These are phyloP conservation scores for Centrapalus pauciflorus DNA, from an alignment of 129 eudicot species.

Conservation along the genomic window DNA sequence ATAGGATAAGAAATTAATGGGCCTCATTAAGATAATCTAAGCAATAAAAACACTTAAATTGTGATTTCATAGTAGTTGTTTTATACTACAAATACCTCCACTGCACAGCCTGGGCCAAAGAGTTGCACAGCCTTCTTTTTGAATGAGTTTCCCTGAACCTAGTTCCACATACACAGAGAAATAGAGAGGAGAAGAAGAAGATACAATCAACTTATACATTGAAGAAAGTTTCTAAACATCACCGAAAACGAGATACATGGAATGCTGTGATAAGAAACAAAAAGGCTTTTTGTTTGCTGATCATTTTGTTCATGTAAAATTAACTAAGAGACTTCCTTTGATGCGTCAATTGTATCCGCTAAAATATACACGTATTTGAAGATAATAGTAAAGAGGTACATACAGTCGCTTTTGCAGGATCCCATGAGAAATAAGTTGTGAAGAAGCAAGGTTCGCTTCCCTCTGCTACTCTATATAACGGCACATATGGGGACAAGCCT, in stretches of 20 bases:
- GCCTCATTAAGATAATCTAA: neutral
- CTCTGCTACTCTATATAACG: conserved; percentile 68
- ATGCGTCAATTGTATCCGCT: neutral
- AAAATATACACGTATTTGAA: neutral
- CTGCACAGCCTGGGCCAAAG: conserved; percentile 59
- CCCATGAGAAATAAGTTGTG: conserved; percentile 93
- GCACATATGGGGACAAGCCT: conserved; percentile 71
- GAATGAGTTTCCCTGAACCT: conserved; percentile 83
- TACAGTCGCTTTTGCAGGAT: conserved; percentile 81
- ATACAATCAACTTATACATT: neutral
- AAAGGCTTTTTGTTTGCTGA: neutral
- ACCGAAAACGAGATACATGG: neutral
- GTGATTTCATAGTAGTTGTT: neutral
- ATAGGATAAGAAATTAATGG: conserved; percentile 2
- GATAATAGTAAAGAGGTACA: conserved; percentile 9
- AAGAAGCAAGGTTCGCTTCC: conserved; percentile 97
- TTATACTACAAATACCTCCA: too few species aligned
- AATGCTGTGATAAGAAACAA: neutral
- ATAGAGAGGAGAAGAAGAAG: neutral
- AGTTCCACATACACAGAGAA: conserved; percentile 20
- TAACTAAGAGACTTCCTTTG: neutral
- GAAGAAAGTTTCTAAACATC: neutral
- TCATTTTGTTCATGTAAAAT: too few species aligned
- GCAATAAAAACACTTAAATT: neutral
- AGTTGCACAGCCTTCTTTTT: conserved; percentile 71